Evolutionary conservation across 2,329 filamentous ascomycete species (phyloP).

Genomic region (Nothophaeocryptopus gaeumannii): DNA sequence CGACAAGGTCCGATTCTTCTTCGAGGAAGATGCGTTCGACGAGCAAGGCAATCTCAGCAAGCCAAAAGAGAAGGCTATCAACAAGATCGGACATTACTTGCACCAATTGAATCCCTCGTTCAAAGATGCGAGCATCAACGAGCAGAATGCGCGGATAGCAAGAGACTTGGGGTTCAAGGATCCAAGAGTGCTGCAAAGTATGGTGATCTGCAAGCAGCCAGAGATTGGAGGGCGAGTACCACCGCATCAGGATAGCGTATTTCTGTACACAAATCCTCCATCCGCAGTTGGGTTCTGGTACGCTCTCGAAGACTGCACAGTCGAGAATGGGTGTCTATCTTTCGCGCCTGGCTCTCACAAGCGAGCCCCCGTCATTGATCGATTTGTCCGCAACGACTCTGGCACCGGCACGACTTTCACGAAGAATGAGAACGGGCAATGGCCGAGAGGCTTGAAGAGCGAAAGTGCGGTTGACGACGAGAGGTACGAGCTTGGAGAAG

Average conservation of each 20-base stretch:
- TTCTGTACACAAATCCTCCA: slow-evolving; percentile 85
- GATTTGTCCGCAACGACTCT: slow-evolving; percentile 68
- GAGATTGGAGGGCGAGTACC: slow-evolving; percentile 91
- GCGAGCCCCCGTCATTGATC: slow-evolving; percentile 65
- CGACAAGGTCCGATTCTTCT: slow-evolving; percentile 94
- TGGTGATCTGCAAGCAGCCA: slow-evolving; percentile 98
- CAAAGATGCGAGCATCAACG: slow-evolving; percentile 53
- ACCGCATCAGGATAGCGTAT: slow-evolving; percentile 88
- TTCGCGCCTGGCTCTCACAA: slow-evolving; percentile 81
- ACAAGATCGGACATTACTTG: slow-evolving; percentile 58
- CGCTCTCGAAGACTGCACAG: slow-evolving; percentile 85
- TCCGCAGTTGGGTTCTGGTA: slow-evolving; percentile 96
- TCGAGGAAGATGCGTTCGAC: slow-evolving; percentile 89
- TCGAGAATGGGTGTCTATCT: slow-evolving; percentile 81
- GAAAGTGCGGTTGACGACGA: slow-evolving; percentile 42
- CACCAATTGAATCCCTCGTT: slow-evolving; percentile 48
- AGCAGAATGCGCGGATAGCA: slow-evolving; percentile 63
- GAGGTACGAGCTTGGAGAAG: slow-evolving; percentile 75
- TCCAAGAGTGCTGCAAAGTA: slow-evolving; percentile 80
- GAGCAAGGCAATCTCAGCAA: slow-evolving; percentile 62
- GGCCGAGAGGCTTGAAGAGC: slow-evolving; percentile 37
- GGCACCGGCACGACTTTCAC: slow-evolving; percentile 58
- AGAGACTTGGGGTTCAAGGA: slow-evolving; percentile 69
- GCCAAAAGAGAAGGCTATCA: slow-evolving; percentile 81
- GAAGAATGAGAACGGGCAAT: slow-evolving; percentile 62